Percentiles rank a stretch among this genome's conserved stretches.
These are phyloP conservation scores for Boletus fagicola DNA, from an alignment of 768 basidiomycete genomes.

Conservation along the genomic window DNA sequence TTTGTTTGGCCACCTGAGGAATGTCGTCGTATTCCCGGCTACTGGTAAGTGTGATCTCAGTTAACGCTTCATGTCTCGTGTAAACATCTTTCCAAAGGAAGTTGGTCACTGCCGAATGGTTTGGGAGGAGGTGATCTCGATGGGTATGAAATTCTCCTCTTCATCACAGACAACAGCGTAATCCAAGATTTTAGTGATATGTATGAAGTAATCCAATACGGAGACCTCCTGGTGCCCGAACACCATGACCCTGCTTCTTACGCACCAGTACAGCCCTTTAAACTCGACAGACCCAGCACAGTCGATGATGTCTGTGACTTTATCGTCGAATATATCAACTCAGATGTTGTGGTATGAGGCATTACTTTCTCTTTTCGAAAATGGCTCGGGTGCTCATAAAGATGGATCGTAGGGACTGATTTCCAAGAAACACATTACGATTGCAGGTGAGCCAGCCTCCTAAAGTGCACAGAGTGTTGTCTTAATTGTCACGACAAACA, in stretches of 20 bases:
- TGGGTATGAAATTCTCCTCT: constrained; percentile 43
- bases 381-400: constrained; percentile 4
- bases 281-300: constrained; percentile 46
- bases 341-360: constrained; percentile 65
- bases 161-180: neutral
- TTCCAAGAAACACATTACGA: constrained; percentile 63
- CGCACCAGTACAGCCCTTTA: constrained; percentile 34
- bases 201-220: constrained; percentile 60
- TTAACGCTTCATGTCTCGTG: neutral
- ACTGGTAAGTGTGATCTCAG: constrained; percentile 42
- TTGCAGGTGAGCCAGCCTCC: constrained; percentile 52
- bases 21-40: constrained; percentile 70
- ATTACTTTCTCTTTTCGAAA: neutral
- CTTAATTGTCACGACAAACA: constrained; percentile 25
- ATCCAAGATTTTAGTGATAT: constrained; percentile 46
- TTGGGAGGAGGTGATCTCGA: constrained; percentile 80
- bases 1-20: constrained; percentile 58
- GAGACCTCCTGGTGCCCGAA: constrained; percentile 52
- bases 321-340: constrained; percentile 79
- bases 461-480: neutral
- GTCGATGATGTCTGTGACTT: constrained; percentile 78
- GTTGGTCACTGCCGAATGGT: constrained; percentile 63
- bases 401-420: constrained; percentile 54
- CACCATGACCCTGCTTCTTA: constrained; percentile 56
- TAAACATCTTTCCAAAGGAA: constrained; percentile 37